phyloP scores from a whole-genome alignment of 495 filamentous ascomycete species.

The Aspergillus ellipticus region DNA sequence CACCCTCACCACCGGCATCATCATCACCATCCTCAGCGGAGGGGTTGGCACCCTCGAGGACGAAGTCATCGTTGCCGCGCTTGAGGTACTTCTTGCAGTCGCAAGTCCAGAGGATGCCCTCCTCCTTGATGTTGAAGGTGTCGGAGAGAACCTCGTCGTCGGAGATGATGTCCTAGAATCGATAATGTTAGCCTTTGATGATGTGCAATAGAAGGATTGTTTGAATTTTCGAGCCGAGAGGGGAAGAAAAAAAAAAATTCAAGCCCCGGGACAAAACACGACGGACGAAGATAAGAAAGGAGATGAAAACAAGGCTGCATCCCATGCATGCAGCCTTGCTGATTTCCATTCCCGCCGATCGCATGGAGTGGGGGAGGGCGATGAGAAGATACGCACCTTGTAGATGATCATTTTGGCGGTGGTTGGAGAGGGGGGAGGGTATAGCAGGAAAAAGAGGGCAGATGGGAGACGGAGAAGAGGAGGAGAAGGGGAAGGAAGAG shows the following conservation, averaged over 20 bases:
- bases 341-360: constrained; percentile 7
- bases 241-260: background rate
- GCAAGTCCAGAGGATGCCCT: constrained; percentile 81
- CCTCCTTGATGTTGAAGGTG: constrained; percentile 71
- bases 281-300: background rate
- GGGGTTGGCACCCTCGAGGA: constrained; percentile 95
- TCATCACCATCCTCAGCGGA: constrained; percentile 89
- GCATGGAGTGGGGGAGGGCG: background rate
- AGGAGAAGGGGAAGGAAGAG: constrained; percentile 38
- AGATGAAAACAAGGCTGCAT: constrained; percentile 28
- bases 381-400: constrained; percentile 55
- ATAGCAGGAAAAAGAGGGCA: constrained; percentile 31
- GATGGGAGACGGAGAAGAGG: constrained; percentile 30
- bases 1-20: constrained; percentile 59
- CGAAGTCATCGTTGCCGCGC: constrained; percentile 65
- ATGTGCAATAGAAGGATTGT: too few relatives aligned
- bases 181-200: constrained; percentile 12
- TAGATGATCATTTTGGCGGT: constrained; percentile 81
- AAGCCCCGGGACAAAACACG: too few relatives aligned
- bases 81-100: constrained; percentile 85
- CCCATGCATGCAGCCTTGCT: constrained; percentile 46
- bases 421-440: constrained; percentile 19
- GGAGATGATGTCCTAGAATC: constrained; percentile 73
- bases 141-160: constrained; percentile 96
- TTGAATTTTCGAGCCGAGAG: too few relatives aligned